Evolutionary conservation across 2,329 filamentous ascomycete genomes (phyloP), one percentile per base, ranked within the genome.

Genomic region (Xylaria sp.): DNA sequence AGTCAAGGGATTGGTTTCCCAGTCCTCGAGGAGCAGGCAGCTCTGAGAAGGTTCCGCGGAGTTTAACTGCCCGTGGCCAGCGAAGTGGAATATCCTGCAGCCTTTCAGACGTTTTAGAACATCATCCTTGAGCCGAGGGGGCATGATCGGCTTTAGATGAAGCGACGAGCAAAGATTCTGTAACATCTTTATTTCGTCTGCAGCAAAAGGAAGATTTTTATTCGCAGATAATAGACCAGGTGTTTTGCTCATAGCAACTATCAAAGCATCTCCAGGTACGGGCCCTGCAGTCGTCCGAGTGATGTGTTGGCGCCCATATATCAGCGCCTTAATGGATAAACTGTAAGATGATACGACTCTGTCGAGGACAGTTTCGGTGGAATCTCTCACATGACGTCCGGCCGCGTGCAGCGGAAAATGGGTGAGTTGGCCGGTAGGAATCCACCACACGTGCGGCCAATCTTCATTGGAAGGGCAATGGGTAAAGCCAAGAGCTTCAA

Each of bases 71-170:
- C 75, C 78, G 56, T 79, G 78, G 6, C 79, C 76, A 1, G 79
- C 78, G 54, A 82, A 82, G 61, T 81, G 47, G n/a, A 62, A 62
- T 4, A 80, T 74, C 11, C 69, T 64, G 65, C 73, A 76, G 0
- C 28, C 47, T 3, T 25, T 46, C 2, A 79, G 57, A 2, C 60
- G 40, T 0, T 17, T 9, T 0, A 77, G 2, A 1, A 78, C 60
- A 2, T 75, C 69, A 8, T 61, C 45, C 31, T 68, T 71, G 38
- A 17, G 31, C 7, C 4, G 37, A 5, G 14, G 6, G 11, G 46
- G 28, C 15, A 1, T 43, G 17, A 50, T 51, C 14, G 37, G 38
- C 11, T 45, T 2, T 19, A 50, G 14, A 15, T 35, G 35, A 2
- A 57, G 12, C 3, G 43, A 50, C 12, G 4, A 14, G 40, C 52